Base-by-base conservation (phyloP, 148 eudicot species). In the Heliamphora exappendiculata region DNA sequence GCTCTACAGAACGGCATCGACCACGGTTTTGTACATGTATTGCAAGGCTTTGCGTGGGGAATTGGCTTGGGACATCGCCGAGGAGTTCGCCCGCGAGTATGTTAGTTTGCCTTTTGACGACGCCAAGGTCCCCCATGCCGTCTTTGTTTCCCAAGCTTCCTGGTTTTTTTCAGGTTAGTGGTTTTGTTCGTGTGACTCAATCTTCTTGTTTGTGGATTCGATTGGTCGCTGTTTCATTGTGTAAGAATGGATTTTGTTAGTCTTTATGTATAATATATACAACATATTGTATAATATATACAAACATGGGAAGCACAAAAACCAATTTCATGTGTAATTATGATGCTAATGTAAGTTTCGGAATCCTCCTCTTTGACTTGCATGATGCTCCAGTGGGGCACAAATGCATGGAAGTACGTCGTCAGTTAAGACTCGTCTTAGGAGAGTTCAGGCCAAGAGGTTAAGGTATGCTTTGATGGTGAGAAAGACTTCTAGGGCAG, bases 1-100 rank as follows among this genome's bases (percentile, higher is more conserved):
- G 89, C 88, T 89, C 26, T 74, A 83, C 57, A 60, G 63, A 62
- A 74, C 82, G 22, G 86, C 90, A 0, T 80, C 91, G 0, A 67
- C 12, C 9, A 81, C 90, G 0, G 93, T 91, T 60, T 59, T 91
- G 83, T 91, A 85, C 42, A 81, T 91, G 90, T 89, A 89, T 62
- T 89, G 96, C 71, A 91, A 86, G 83, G 93, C 91, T 0, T 78
- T 88, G 45, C 88, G 80, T 31, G 96, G 93, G 4, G 96, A 91
- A 49, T 65, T 91, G 79, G 93, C 89, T 1, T 82, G 80, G 41
- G 93, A 91, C 81, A 83, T 91, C 39, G 87, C 88, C 0, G 85
- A 86, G 84, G 96, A 89, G 82, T 91, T 89, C 73, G 85, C 86
- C 26, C 58, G 71, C 6, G 93, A 86, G 64, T 91, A 89, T 76